These are phyloP conservation scores for Sherardia arvensis DNA, from an alignment of 257 asterid species.

Conservation along the genomic window DNA sequence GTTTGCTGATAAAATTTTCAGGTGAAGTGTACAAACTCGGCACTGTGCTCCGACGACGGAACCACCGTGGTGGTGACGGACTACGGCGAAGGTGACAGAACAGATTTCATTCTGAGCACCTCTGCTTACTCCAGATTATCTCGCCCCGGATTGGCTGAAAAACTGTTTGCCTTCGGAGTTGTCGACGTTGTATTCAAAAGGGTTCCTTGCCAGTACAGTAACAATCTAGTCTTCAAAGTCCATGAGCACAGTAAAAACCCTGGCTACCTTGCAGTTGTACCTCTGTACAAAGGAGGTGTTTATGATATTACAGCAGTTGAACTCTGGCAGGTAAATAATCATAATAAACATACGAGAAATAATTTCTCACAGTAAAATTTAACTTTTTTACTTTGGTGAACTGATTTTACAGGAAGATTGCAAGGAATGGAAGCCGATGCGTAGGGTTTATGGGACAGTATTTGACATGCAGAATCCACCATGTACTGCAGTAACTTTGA, in stretches of 20 bases:
- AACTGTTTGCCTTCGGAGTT: conserved; percentile 46
- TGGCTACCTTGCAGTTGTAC: conserved; percentile 47
- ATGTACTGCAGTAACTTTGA: conserved; percentile 26
- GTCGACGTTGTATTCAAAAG: conserved; percentile 50
- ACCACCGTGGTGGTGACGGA: conserved; percentile 56
- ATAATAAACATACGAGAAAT: no score
- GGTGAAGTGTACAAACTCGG: conserved; percentile 59
- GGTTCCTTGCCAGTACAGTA: conserved; percentile 33
- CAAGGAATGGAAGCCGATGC: conserved; percentile 67
- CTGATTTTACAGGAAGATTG: conserved; percentile 53
- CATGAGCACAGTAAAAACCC: conserved; percentile 43
- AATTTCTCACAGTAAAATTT: no score
- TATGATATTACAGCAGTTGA: conserved; percentile 14
- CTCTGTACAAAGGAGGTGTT: conserved; percentile 44
- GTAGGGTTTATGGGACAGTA: conserved; percentile 52
- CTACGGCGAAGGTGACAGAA: conserved; percentile 46
- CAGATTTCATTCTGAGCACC: conserved; percentile 57
- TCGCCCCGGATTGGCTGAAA: conserved; percentile 34
- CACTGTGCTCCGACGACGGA: conserved; percentile 57
- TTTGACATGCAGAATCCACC: conserved; percentile 60
- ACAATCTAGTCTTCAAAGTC: conserved; percentile 42
- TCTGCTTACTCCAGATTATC: conserved; percentile 56
- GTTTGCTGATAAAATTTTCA: conserved; percentile 2
- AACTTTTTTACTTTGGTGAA: no score
- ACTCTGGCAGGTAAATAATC: conserved; percentile 52